Percentiles rank a stretch among this genome's conserved stretches.
phyloP scores from a whole-genome alignment of 2,329 filamentous ascomycete species.

The Escovopsis sp. region DNA sequence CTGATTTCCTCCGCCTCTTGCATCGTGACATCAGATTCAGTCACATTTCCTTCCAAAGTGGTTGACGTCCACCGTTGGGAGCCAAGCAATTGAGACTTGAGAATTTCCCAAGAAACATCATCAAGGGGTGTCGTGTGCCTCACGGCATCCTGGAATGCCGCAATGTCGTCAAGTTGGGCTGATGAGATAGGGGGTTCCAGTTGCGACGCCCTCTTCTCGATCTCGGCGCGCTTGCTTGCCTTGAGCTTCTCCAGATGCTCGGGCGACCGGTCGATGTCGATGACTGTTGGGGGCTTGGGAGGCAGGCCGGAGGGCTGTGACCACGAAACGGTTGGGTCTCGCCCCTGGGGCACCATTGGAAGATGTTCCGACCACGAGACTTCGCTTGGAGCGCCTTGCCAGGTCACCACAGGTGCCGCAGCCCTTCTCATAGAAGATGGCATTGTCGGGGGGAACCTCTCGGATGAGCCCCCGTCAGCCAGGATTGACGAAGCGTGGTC shows the following conservation, averaged over 20 bases:
- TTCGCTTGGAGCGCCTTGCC: background rate
- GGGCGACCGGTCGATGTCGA: too few species aligned
- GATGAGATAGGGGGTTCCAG: slow-evolving; percentile 50
- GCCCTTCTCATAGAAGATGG: too few species aligned
- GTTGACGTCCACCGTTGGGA: too few species aligned
- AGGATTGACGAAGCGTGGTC: slow-evolving; percentile 1
- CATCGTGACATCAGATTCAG: too few species aligned
- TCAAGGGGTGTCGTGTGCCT: slow-evolving; percentile 53
- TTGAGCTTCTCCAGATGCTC: slow-evolving; percentile 45
- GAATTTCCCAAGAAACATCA: slow-evolving; percentile 52
- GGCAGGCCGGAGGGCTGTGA: background rate
- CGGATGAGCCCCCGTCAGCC: slow-evolving; percentile 1
- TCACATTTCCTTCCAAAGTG: too few species aligned
- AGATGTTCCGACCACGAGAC: too few species aligned
- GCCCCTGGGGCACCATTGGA: too few species aligned
- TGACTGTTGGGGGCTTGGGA: background rate
- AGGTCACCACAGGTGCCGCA: too few species aligned
- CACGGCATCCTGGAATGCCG: slow-evolving; percentile 58
- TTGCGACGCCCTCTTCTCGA: slow-evolving; percentile 52
- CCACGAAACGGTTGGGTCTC: background rate
- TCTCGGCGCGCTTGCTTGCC: slow-evolving; percentile 48
- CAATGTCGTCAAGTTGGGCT: slow-evolving; percentile 50
- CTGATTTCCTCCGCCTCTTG: too few species aligned
- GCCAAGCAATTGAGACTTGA: slow-evolving; percentile 52
- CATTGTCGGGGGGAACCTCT: too few species aligned